phyloP scores from a whole-genome alignment of 345 rosid genomes.

The Murraya paniculata region DNA sequence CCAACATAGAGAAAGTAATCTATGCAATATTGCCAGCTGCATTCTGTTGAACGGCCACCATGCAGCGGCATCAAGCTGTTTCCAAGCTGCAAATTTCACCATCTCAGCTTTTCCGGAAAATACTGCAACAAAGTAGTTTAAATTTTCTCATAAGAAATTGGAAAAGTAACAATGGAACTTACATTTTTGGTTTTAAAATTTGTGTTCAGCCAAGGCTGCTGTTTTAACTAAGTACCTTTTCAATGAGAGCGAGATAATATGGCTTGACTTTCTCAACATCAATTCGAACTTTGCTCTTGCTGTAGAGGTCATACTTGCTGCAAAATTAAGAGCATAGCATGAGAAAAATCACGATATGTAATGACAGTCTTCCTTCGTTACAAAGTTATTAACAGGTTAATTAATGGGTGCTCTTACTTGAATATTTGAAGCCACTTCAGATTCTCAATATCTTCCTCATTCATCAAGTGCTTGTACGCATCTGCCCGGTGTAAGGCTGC shows the following conservation, averaged over 20 bases:
- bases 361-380: background rate
- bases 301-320: background rate
- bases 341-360: background rate
- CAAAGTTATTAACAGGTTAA: background rate
- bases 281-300: background rate
- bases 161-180: background rate
- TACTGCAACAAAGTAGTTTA: background rate
- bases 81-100: background rate
- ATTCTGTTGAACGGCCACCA: background rate
- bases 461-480: slow-evolving; percentile 44
- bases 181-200: too few species aligned
- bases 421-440: slow-evolving; percentile 49
- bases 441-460: slow-evolving; percentile 42
- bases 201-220: too few species aligned
- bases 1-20: background rate
- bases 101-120: background rate
- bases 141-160: too few species aligned
- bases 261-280: background rate
- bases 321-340: background rate
- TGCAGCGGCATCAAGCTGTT: background rate
- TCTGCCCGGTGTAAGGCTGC: slow-evolving; percentile 43
- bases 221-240: background rate
- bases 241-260: background rate
- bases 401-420: slow-evolving; percentile 25
- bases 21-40: background rate